Base-by-base conservation (phyloP, 495 filamentous ascomycete genomes). In the Xylaria curta region DNA sequence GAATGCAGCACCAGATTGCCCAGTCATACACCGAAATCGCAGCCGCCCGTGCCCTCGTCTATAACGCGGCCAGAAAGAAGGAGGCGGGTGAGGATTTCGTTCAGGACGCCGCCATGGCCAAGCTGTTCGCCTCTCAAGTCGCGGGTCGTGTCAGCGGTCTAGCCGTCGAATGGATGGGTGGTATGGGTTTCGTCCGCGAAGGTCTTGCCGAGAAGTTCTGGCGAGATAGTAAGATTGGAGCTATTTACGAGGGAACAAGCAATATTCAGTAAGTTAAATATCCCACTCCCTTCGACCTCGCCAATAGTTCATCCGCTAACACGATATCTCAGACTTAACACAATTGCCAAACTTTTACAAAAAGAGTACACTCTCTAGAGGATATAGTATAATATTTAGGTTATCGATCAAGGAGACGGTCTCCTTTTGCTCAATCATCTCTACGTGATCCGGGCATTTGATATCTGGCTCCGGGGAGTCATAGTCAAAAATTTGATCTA, bases 121-220 rank as follows among this genome's bases (percentile, higher is more conserved):
- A 99, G 86, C 87, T 99, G 36, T 98, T 91, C 79, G 90, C 96
- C 4, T 94, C 91, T 15, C 97, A 98, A 85, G 94, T 99, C 21
- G 96, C 96, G 0, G 93, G 93, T 19, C 89, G 89, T 64, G 95
- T 98, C 26, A 92, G 92, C 63, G 91, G 94, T 12, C 89, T 90
- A 13, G 96, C 95, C 3, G 89, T 99, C 21, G 96, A 98, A 83
- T 98, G 97, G 96, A 98, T 98, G 95, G 96, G 96, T 44, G 96
- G 96, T 64, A 98, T 97, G 96, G 87, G 88, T 15, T 99, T 99
- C 76, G 96, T 98, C 47, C 86, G 96, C 51, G 96, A 99, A 81
- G 96, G 96, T 3, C 89, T 97, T 72, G 96, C 97, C 4, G 96
- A 99, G 90, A 99, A 99, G 89, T 97, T 91, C 85, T 99, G 91